phyloP scores from a whole-genome alignment of 2,329 filamentous ascomycete genomes.

The Monilinia aucupariae region DNA sequence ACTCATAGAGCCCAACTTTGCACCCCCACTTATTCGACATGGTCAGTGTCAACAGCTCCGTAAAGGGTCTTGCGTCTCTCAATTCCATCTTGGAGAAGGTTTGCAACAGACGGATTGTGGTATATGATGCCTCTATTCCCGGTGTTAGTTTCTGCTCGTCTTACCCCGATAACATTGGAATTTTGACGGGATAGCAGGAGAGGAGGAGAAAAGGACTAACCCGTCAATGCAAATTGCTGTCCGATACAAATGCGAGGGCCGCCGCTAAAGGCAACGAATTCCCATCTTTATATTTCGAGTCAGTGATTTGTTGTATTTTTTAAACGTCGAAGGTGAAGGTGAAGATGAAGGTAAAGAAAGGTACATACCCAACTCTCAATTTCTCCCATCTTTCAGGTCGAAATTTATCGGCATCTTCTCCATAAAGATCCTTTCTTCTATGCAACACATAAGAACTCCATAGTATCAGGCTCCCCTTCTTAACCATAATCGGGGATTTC shows the following conservation, averaged over 20 bases:
- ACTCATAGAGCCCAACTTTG: conserved; percentile 19
- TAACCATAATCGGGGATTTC: conserved; percentile 32
- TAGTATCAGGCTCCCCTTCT: conserved; percentile 25
- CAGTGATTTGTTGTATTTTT: background rate
- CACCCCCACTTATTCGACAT: conserved; percentile 24
- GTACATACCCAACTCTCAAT: conserved; percentile 7
- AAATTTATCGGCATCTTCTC: conserved; percentile 45
- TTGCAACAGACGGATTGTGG: conserved; percentile 33
- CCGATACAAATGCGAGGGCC: conserved; percentile 68
- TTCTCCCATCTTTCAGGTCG: conserved; percentile 36
- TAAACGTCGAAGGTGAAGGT: background rate
- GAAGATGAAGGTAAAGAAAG: background rate
- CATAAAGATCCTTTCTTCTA: conserved; percentile 53
- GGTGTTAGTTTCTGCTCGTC: conserved; percentile 33
- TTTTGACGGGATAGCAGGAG: conserved; percentile 32
- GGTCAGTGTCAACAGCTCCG: conserved; percentile 28
- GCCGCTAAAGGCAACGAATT: conserved; percentile 69
- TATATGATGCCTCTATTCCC: conserved; percentile 40
- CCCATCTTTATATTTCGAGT: conserved; percentile 56
- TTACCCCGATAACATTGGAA: conserved; percentile 11
- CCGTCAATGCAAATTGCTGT: conserved; percentile 31
- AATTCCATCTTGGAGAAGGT: conserved; percentile 31
- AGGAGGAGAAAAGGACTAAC: conserved; percentile 17
- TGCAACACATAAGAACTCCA: conserved; percentile 33
- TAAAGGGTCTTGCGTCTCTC: conserved; percentile 23